phyloP scores from a whole-genome alignment of 202 grass and related monocot species.

The Dendrocalamus latiflorus region DNA sequence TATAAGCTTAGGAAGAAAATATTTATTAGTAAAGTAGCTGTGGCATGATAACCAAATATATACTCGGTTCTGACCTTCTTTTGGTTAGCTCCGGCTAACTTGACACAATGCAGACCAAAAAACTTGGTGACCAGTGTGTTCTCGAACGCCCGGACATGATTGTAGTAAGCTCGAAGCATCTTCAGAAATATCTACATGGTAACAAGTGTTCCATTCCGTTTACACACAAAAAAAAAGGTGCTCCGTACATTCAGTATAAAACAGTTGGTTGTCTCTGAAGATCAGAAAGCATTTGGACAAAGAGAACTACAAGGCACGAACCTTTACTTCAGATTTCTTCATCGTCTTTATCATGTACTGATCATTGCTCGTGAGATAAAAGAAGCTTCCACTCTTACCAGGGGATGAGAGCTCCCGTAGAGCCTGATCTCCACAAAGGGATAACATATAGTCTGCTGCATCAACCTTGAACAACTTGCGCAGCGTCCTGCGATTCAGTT shows the following conservation, averaged over 20 bases:
- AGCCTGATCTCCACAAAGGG: constrained; percentile 94
- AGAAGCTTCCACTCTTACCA: constrained; percentile 98
- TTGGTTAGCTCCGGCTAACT: constrained; percentile 77
- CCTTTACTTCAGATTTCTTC: constrained; percentile 99
- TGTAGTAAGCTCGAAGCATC: constrained; percentile 95
- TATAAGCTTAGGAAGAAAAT: constrained; percentile 1
- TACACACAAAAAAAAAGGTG: neutral
- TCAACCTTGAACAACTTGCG: constrained; percentile 95
- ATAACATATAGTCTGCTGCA: constrained; percentile 95
- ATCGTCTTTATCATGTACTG: constrained; percentile 99
- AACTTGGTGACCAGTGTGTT: constrained; percentile 83
- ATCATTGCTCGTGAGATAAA: constrained; percentile 92
- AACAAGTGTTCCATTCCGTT: neutral
- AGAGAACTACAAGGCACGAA: constrained; percentile 24
- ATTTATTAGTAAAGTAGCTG: neutral
- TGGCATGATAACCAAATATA: neutral
- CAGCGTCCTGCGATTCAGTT: constrained; percentile 64
- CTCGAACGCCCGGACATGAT: constrained; percentile 74
- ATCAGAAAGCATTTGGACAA: constrained; percentile 12
- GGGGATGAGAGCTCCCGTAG: constrained; percentile 92
- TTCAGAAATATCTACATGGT: constrained; percentile 66
- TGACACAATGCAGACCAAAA: constrained; percentile 90
- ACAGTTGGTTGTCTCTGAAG: neutral
- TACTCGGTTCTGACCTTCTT: constrained; percentile 59
- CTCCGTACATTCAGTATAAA: constrained; percentile 14